Conservation (phyloP, 139 green algal genomes). For the Tetraselmis chui region DNA sequence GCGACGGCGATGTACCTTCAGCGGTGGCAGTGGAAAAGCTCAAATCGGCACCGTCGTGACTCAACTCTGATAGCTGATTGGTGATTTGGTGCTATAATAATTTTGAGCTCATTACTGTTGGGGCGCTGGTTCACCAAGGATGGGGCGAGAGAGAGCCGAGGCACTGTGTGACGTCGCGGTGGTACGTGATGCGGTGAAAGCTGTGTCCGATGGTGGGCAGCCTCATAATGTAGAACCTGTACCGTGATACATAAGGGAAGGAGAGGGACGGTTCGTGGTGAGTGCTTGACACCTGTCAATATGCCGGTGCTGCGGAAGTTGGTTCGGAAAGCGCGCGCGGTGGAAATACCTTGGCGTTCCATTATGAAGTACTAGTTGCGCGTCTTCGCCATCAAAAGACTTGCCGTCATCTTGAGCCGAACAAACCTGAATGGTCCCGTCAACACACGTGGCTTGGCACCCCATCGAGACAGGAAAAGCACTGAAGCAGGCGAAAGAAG, state of each 20-base stretch:
- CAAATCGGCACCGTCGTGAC: slow-evolving; percentile 60
- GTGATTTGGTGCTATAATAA: too few species aligned
- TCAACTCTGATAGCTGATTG: too few species aligned
- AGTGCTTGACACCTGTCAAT: too few species aligned
- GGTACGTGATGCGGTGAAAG: slow-evolving; percentile 89
- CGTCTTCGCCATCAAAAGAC: slow-evolving; percentile 55
- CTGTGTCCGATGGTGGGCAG: slow-evolving; percentile 48
- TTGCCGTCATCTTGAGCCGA: slow-evolving; percentile 48
- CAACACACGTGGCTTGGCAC: background rate
- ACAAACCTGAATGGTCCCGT: background rate
- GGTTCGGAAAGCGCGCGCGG: too few species aligned
- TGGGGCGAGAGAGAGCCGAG: slow-evolving; percentile 27
- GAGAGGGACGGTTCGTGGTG: too few species aligned
- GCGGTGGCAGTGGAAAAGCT: slow-evolving; percentile 12
- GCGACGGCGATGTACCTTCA: slow-evolving; percentile 83
- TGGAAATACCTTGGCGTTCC: slow-evolving; percentile 52
- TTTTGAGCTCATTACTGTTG: too few species aligned
- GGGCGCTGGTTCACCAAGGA: background rate
- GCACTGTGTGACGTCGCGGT: slow-evolving; percentile 62
- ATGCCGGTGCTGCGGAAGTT: too few species aligned
- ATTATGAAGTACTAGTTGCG: slow-evolving; percentile 54
- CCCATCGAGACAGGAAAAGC: background rate
- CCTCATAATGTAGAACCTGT: slow-evolving; percentile 93
- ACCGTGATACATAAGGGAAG: too few species aligned
- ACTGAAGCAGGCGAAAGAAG: background rate